Evolutionary conservation across 2,329 filamentous ascomycete genomes (phyloP).

Genomic region (Nigrospora oryzae): DNA sequence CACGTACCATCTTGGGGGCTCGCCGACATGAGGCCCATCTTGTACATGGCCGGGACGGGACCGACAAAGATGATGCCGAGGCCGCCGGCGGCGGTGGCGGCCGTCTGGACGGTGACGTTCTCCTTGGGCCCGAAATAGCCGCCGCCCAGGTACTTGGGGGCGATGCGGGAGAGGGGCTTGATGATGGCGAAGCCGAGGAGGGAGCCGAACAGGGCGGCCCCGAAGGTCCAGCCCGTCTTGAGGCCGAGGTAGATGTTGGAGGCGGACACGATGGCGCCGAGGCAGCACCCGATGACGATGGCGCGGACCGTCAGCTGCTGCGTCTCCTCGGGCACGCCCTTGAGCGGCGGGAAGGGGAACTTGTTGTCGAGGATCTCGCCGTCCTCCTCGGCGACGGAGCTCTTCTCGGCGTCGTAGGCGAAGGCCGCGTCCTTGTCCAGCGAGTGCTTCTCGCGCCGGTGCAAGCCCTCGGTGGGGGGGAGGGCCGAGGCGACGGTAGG

Average conservation of each 20-base stretch:
- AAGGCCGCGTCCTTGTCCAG: neutral
- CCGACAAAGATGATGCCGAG: slow-evolving; percentile 36
- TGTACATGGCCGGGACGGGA: slow-evolving; percentile 37
- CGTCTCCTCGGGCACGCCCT: neutral
- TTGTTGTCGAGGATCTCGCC: neutral
- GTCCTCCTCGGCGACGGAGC: no score
- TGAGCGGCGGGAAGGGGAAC: neutral
- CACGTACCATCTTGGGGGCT: slow-evolving; percentile 22
- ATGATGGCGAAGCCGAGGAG: slow-evolving; percentile 37
- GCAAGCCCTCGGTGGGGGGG: no score
- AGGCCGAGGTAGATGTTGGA: slow-evolving; percentile 40
- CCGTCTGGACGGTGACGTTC: slow-evolving; percentile 40
- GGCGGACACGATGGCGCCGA: slow-evolving; percentile 37
- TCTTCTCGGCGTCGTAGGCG: neutral
- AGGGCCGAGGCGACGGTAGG: no score
- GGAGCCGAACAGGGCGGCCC: slow-evolving; percentile 20
- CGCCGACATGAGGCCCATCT: slow-evolving; percentile 27
- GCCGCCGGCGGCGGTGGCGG: slow-evolving; percentile 37
- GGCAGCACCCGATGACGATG: slow-evolving; percentile 32
- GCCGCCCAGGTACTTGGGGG: slow-evolving; percentile 28
- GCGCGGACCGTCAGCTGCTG: slow-evolving; percentile 24
- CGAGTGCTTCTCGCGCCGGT: no score
- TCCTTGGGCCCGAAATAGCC: slow-evolving; percentile 37
- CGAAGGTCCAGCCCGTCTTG: slow-evolving; percentile 14
- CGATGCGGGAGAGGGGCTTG: slow-evolving; percentile 31